These are phyloP conservation scores for Styphnolobium japonicum DNA, from an alignment of 306 rosid species.

Conservation along the genomic window DNA sequence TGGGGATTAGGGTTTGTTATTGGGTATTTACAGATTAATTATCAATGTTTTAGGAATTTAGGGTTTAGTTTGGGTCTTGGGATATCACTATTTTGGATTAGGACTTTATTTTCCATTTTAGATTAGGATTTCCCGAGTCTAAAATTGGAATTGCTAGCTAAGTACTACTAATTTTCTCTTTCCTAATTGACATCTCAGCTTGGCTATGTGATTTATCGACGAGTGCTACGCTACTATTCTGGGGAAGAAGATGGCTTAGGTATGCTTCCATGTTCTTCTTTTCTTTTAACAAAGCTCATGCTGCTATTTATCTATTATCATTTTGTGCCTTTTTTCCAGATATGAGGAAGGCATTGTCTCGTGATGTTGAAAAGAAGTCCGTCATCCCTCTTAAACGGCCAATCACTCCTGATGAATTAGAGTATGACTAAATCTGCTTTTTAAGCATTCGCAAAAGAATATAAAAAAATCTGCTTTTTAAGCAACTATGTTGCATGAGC, in stretches of 20 bases:
- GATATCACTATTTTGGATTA: too few relatives aligned
- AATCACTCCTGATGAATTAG: conserved; percentile 72
- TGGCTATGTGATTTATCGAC: conserved; percentile 67
- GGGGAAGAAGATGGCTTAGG: conserved; percentile 84
- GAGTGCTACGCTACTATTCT: conserved; percentile 70
- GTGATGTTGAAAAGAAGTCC: conserved; percentile 68
- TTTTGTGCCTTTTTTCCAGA: conserved; percentile 37
- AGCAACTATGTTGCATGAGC: conserved; percentile 23
- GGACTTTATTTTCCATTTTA: too few relatives aligned
- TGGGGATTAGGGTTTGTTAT: too few relatives aligned
- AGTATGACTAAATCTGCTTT: conserved; percentile 71
- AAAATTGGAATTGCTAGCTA: background rate
- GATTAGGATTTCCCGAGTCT: too few relatives aligned
- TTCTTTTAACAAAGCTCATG: background rate
- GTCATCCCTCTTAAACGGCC: conserved; percentile 72
- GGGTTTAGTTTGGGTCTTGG: too few relatives aligned
- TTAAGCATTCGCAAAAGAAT: too few relatives aligned
- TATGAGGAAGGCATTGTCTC: conserved; percentile 79
- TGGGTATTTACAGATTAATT: too few relatives aligned
- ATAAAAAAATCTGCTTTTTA: conserved; percentile 8
- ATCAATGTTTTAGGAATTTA: too few relatives aligned
- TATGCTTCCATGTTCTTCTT: conserved; percentile 9
- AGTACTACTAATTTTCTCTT: background rate
- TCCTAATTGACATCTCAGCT: conserved; percentile 41
- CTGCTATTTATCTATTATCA: background rate